Base-by-base conservation (phyloP, 208 protist species). In the Naegleria lovaniensis region DNA sequence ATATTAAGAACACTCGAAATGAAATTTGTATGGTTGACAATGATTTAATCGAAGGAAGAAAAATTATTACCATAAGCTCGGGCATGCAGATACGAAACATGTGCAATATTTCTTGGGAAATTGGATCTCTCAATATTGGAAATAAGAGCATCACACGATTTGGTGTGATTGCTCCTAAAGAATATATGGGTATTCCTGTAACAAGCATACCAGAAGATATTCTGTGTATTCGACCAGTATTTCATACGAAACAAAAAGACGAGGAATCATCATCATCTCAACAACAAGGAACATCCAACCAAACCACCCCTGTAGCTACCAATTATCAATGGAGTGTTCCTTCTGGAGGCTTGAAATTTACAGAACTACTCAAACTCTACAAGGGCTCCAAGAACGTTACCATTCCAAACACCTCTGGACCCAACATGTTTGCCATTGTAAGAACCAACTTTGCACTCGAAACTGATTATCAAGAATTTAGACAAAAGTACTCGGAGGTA, bases 11-110 rank as follows among this genome's bases (percentile, higher is more conserved):
- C 67, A 16, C n/a, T 25, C 36, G 39, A 5, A 40, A 29, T 25
- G 33, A 41, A 38, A 25, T 89, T 25, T 19, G 25, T 67, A 67
- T 89, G n/a, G 13, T 89, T 41, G 48, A 89, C 11, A 40, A 55
- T 52, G 85, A 89, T 16, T 67, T 89, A n/a, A 67, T 41, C 0
- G 33, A 89, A 22, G 85, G 85, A 11, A 59, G 48, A 29, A 89
- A 67, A 40, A 89, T 89, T 11, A 89, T 89, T 29, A 89, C 41
- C 5, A 41, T 89, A 1, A 52, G 85, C 29, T 67, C 48, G 33
- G 85, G 85, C 25, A 39, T 89, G 1, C 22, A 67, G 25, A 38
- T 89, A 4, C n/a, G 25, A 38, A 89, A 89, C 15, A 7, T 25
- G 19, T 43, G n/a, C 25, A 89, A 3, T 29, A 67, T 67, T 22